Conservation (phyloP, 768 basidiomycete species). For the Rhizopogon vinicolor region DNA sequence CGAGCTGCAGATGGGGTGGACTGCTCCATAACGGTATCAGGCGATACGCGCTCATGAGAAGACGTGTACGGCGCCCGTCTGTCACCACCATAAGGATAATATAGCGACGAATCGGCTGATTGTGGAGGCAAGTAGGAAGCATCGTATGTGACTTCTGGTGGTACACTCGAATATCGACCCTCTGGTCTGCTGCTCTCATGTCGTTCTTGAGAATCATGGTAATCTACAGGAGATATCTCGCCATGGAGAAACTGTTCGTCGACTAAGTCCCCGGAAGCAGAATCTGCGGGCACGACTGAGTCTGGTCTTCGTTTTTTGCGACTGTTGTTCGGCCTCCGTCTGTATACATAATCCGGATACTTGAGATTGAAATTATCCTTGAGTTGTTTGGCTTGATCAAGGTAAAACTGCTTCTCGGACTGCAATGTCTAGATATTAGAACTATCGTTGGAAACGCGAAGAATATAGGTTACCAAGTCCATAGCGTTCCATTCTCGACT, state of each 20-base stretch:
- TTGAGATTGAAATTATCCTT: slow-evolving; percentile 84
- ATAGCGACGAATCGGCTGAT: slow-evolving; percentile 14
- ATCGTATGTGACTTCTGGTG: slow-evolving; percentile 15
- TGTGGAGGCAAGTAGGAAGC: slow-evolving; percentile 14
- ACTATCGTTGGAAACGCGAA: not conserved
- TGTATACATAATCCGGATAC: slow-evolving; percentile 89
- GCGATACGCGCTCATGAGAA: slow-evolving; percentile 21
- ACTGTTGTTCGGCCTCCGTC: slow-evolving; percentile 83
- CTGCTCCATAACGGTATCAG: slow-evolving; percentile 17
- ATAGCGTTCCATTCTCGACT: slow-evolving; percentile 85
- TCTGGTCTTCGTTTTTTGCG: slow-evolving; percentile 55
- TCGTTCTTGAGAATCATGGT: slow-evolving; percentile 12
- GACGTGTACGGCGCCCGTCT: slow-evolving; percentile 19
- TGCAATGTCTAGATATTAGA: slow-evolving; percentile 22
- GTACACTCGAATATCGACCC: slow-evolving; percentile 13
- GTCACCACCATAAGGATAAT: slow-evolving; percentile 23
- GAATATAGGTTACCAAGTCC: slow-evolving; percentile 50
- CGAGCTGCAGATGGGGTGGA: slow-evolving; percentile 17
- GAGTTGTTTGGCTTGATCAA: slow-evolving; percentile 79
- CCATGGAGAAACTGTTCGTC: slow-evolving; percentile 28
- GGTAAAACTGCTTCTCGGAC: slow-evolving; percentile 84
- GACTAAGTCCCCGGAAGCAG: slow-evolving; percentile 24
- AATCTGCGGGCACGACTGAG: slow-evolving; percentile 23
- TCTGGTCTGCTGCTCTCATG: slow-evolving; percentile 10
- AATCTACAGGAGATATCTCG: slow-evolving; percentile 37